Conservation (phyloP, 2,329 filamentous ascomycete genomes). For the Xylaria sp. region DNA sequence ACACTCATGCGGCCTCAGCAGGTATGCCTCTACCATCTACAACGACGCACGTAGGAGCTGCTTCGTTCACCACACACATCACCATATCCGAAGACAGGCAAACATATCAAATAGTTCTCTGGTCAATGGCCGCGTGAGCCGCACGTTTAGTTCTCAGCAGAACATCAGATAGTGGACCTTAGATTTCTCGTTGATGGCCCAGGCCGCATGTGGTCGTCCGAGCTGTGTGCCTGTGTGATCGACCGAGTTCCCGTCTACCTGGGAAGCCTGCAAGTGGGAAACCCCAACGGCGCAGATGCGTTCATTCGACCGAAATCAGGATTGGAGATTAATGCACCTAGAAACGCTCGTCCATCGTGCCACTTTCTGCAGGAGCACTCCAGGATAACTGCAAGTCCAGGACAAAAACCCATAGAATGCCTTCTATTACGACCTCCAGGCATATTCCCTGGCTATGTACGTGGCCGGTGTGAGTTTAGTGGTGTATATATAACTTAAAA, state of each 20-base stretch:
- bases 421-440: neutral
- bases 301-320: neutral
- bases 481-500: neutral
- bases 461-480: neutral
- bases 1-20: neutral
- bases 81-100: neutral
- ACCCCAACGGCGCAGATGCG: neutral
- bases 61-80: neutral
- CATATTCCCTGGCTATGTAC: neutral
- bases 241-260: neutral
- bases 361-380: neutral
- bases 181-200: neutral
- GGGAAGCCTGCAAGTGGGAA: neutral
- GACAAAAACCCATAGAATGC: neutral
- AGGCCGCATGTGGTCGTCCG: neutral
- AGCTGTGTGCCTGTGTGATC: neutral
- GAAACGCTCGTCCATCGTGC: neutral
- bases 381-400: neutral
- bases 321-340: neutral
- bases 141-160: neutral
- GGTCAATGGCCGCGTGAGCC: neutral
- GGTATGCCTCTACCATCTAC: neutral
- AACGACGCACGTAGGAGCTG: neutral
- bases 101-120: neutral
- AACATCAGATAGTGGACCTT: neutral